Evolutionary conservation across 2,329 filamentous ascomycete species (phyloP).

Genomic region (Alternaria conjuncta): DNA sequence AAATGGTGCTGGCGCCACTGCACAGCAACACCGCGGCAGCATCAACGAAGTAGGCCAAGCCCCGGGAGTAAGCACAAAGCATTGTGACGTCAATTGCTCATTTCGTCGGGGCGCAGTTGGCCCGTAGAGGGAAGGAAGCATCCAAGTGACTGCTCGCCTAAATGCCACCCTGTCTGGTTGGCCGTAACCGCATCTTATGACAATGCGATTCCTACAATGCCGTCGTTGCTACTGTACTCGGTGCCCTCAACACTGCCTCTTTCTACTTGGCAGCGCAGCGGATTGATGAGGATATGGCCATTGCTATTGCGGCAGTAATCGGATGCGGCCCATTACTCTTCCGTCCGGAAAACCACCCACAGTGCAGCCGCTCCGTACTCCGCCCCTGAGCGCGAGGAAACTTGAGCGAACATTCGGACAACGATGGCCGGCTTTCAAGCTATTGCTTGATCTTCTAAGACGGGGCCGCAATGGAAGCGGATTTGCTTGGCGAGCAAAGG

Average conservation of each 20-base stretch:
- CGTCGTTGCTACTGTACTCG: background rate
- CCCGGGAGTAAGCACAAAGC: background rate
- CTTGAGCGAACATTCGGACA: background rate
- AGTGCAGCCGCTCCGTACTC: background rate
- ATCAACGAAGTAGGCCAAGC: background rate
- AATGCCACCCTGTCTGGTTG: background rate
- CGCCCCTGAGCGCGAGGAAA: background rate
- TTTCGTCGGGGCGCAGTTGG: background rate
- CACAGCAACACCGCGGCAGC: background rate
- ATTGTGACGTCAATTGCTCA: constrained; percentile 9
- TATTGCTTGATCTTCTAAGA: background rate
- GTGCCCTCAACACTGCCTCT: background rate
- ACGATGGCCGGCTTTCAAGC: background rate
- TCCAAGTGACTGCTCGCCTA: constrained; percentile 2
- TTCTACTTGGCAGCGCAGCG: background rate
- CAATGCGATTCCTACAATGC: background rate
- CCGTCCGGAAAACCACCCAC: background rate
- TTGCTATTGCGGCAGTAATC: background rate
- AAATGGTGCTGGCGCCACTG: background rate
- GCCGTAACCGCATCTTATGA: constrained; percentile 1
- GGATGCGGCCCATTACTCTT: background rate
- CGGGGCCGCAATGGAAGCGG: background rate
- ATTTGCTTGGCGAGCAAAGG: background rate
- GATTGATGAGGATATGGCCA: background rate
- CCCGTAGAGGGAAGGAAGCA: background rate